A percentile compares a stretch with the other conserved stretches of the same genome.
Evolutionary conservation across 2,329 filamentous ascomycete species (phyloP).

Genomic region (Nigrospora sphaerica): DNA sequence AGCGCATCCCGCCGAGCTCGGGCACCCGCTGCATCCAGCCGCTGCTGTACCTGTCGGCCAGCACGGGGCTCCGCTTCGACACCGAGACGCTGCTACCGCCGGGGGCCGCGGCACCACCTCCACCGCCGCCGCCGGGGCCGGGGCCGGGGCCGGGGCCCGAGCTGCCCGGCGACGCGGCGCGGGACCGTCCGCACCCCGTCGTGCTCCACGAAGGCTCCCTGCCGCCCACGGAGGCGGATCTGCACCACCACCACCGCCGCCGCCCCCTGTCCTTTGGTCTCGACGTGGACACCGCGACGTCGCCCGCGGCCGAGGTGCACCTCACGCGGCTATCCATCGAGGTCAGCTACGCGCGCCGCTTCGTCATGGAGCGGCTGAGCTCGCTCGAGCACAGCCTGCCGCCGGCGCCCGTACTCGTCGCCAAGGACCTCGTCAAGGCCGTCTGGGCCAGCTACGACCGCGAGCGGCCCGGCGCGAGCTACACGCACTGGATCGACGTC

Average conservation of each 20-base stretch:
- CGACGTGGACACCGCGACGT: not conserved
- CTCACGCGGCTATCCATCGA: conserved; percentile 22
- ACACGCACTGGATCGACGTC: conserved; percentile 35
- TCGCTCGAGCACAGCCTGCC: conserved; percentile 30
- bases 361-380: conserved; percentile 29
- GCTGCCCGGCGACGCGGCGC: not conserved
- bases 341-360: conserved; percentile 28
- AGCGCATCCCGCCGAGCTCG: conserved; percentile 25
- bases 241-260: conserved; percentile 1
- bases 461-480: conserved; percentile 21
- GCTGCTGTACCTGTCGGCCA: conserved; percentile 27
- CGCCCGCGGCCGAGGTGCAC: conserved; percentile 6
- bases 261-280: not conserved
- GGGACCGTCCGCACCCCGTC: not conserved
- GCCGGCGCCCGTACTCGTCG: conserved; percentile 33
- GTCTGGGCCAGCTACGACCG: conserved; percentile 33
- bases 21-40: conserved; percentile 29
- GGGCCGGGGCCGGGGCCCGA: conserved; percentile 1
- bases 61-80: conserved; percentile 21
- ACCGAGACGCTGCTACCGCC: conserved; percentile 8
- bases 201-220: not conserved
- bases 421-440: conserved; percentile 30
- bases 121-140: not conserved
- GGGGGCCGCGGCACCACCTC: not conserved
- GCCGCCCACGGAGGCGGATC: not conserved